Base-by-base conservation (phyloP, 495 filamentous ascomycete genomes). In the Pseudotulostoma volvatum region DNA sequence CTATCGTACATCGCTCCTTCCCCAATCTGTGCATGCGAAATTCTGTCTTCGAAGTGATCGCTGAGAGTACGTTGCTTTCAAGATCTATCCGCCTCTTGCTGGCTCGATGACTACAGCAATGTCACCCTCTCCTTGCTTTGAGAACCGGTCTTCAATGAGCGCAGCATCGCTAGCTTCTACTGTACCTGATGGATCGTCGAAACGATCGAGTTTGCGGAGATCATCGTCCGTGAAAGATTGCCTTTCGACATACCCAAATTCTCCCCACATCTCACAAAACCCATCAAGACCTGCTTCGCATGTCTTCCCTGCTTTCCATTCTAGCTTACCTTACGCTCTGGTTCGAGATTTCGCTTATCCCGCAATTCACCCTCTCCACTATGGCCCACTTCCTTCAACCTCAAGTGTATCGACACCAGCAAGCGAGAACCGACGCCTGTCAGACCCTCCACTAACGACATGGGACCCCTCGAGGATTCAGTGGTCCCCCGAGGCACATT, bases 311-410 rank as follows among this genome's bases (percentile, higher is more conserved):
- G 55, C 80, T 46, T 94, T 86, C 61, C 80, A 84, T 51, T 85
- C 88, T 30, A 88, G 77, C 51, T 71, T 95, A n/a, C 59, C 82
- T 5, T 95, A 95, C 52, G 72, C 88, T 34, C 68, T 79, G 5
- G 87, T 99, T 21, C 81, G 92, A 46, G 90, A 99, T 64, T 99
- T 96, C 58, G 90, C 92, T 33, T 99, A 96, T 49, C 76, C 84
- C 4, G 46, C 71, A 9, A 66, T 67, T 14, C 83, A 96, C 52
- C 86, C 84, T 9, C 62, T 93, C 48, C 88, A 95, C 67, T 95
- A 96, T 66, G 90, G 90, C 17, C 86, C 90, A 18, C 80, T 83
- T 1, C 71, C 74, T n/a, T 77, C 82, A 46, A 59, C 73, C n/a
- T 92, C 84, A 7, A 77, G 77, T 20, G 70, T 80, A 42, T 86